Percentiles rank a stretch among this genome's conserved stretches.
Evolutionary conservation across 805 yeast species (phyloP).

Genomic region (Sungouiella thailandica): DNA sequence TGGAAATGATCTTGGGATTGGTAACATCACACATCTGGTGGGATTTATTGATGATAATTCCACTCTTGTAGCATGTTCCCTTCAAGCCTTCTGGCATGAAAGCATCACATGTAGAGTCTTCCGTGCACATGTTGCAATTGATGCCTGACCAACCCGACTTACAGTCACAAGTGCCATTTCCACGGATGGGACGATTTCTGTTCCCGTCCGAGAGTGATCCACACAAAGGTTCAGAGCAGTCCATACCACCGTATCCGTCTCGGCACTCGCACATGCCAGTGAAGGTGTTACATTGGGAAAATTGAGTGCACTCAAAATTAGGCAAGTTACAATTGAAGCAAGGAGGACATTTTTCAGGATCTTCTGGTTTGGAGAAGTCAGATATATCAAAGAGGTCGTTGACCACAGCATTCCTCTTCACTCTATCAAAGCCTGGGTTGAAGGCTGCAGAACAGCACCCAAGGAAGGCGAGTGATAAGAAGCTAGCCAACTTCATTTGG

Average conservation of each 20-base stretch:
- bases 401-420: constrained; percentile 18
- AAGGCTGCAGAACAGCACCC: too few relatives aligned
- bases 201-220: constrained; percentile 70
- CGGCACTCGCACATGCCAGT: constrained; percentile 92
- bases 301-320: constrained; percentile 85
- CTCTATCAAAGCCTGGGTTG: constrained; percentile 14
- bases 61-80: constrained; percentile 88
- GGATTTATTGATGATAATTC: constrained; percentile 72
- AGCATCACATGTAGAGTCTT: constrained; percentile 72
- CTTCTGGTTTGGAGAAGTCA: not conserved
- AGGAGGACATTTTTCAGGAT: constrained; percentile 64
- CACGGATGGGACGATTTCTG: constrained; percentile 58
- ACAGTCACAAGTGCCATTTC: constrained; percentile 60
- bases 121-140: constrained; percentile 82
- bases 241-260: constrained; percentile 90
- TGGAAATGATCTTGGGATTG: constrained; percentile 74
- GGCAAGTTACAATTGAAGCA: constrained; percentile 95
- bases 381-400: constrained; percentile 21
- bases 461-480: too few relatives aligned
- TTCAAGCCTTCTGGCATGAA: constrained; percentile 81
- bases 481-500: too few relatives aligned
- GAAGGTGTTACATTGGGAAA: constrained; percentile 78
- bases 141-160: constrained; percentile 89
- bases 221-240: constrained; percentile 84
- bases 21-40: constrained; percentile 96